Percentiles rank a stretch among this genome's conserved stretches.
These are phyloP conservation scores for Erysimum pusillum DNA, from an alignment of 441 rosid genomes.

Conservation along the genomic window DNA sequence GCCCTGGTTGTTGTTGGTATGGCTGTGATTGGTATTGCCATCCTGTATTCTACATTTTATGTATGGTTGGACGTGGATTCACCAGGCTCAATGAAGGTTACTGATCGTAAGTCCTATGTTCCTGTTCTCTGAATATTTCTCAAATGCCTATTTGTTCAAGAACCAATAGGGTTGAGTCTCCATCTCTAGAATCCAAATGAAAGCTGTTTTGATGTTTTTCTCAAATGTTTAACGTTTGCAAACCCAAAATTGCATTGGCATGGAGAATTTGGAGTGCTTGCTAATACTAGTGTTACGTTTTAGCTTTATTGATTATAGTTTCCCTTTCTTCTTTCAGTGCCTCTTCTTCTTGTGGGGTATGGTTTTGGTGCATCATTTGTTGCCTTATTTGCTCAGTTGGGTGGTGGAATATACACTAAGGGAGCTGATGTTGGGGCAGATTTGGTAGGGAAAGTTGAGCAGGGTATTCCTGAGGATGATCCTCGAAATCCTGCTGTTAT, in stretches of 20 bases:
- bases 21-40: slow-evolving; percentile 98
- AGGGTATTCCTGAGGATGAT: slow-evolving; percentile 99
- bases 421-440: slow-evolving; percentile 99
- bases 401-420: slow-evolving; percentile 98
- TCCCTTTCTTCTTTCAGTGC: slow-evolving; percentile 64
- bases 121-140: no score
- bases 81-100: slow-evolving; percentile 88
- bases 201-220: neutral
- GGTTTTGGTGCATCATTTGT: slow-evolving; percentile 99
- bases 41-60: slow-evolving; percentile 91
- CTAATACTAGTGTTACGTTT: neutral
- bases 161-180: neutral
- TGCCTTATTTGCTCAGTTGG: slow-evolving; percentile 98
- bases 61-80: slow-evolving; percentile 89
- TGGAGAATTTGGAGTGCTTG: neutral
- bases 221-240: neutral
- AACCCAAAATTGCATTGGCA: slow-evolving; percentile 7
- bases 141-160: neutral
- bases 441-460: slow-evolving; percentile 98
- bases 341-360: slow-evolving; percentile 98
- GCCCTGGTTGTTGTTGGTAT: slow-evolving; percentile 97
- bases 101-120: slow-evolving; percentile 68
- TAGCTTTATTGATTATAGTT: slow-evolving; percentile 18
- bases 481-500: slow-evolving; percentile 99
- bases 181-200: neutral